These are phyloP conservation scores for Lactuca saligna DNA, from an alignment of 129 eudicot species.

Conservation along the genomic window DNA sequence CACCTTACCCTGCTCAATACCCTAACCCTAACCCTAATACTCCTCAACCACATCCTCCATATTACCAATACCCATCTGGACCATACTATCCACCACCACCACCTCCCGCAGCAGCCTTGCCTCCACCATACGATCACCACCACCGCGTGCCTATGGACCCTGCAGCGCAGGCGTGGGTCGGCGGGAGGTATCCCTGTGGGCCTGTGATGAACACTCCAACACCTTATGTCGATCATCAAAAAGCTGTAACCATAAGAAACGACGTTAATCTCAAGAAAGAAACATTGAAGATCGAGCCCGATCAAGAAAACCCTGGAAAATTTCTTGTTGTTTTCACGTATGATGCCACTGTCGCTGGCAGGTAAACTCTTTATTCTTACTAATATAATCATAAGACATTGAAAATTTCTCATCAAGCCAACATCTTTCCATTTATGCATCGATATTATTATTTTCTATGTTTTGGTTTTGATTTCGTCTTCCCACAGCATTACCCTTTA, in stretches of 20 bases:
- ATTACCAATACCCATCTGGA: conserved; percentile 64
- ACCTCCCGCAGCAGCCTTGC: conserved; percentile 51
- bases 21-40: conserved; percentile 51
- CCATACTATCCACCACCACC: conserved; percentile 62
- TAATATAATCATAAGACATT: neutral
- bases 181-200: conserved; percentile 72
- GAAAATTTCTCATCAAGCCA: neutral
- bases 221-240: conserved; percentile 91
- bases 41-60: conserved; percentile 45
- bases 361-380: conserved; percentile 38
- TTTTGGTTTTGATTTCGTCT: conserved; percentile 4
- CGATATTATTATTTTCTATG: conserved; percentile 2
- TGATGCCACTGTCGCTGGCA: conserved; percentile 92
- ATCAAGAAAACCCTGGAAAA: conserved; percentile 72
- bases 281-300: conserved; percentile 65
- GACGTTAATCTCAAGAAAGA: conserved; percentile 92
- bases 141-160: conserved; percentile 55
- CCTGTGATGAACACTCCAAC: conserved; percentile 60
- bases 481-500: conserved; percentile 65
- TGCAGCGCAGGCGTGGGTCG: conserved; percentile 56
- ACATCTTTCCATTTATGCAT: conserved; percentile 1
- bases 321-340: conserved; percentile 73
- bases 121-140: conserved; percentile 77
- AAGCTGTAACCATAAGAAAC: conserved; percentile 83
- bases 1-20: conserved; percentile 72